Conservation (phyloP, 108 stramenopile species). For the Fragilaria radians region DNA sequence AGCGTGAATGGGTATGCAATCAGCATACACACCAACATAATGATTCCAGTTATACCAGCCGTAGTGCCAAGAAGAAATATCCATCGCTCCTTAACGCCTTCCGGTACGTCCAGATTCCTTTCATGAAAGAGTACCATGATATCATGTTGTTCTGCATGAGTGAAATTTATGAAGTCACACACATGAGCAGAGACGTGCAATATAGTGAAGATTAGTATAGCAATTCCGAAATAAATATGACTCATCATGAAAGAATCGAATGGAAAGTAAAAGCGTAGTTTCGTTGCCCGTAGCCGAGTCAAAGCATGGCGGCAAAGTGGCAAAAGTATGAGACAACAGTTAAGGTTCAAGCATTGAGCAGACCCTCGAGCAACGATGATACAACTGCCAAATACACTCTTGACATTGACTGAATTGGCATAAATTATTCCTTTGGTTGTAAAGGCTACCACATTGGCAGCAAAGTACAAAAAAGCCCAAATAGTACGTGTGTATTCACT, state of each 20-base stretch:
- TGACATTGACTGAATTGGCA: constrained; percentile 6
- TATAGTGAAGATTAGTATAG: not conserved
- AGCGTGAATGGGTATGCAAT: constrained; percentile 5
- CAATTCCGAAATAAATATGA: constrained; percentile 8
- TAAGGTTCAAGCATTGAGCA: constrained; percentile 5
- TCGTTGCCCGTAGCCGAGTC: constrained; percentile 2
- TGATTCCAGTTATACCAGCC: constrained; percentile 8
- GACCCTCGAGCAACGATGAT: constrained; percentile 16
- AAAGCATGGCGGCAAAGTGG: constrained; percentile 10
- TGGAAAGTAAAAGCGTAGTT: constrained; percentile 6
- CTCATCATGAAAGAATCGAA: constrained; percentile 3
- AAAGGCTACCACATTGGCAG: constrained; percentile 9
- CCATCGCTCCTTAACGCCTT: constrained; percentile 2
- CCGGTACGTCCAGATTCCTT: constrained; percentile 4
- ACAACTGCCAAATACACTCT: constrained; percentile 6
- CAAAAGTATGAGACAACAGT: constrained; percentile 6
- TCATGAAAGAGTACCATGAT: constrained; percentile 9
- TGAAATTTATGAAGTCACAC: constrained; percentile 7
- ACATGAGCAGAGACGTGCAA: constrained; percentile 8
- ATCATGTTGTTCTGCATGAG: constrained; percentile 4
- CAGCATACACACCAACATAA: constrained; percentile 4
- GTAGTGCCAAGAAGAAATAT: not conserved
- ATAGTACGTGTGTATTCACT: not conserved
- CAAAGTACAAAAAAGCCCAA: constrained; percentile 8
- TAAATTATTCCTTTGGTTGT: constrained; percentile 3